These are phyloP conservation scores for Flaveria floridana DNA, from an alignment of 140 eudicot species.

Conservation along the genomic window DNA sequence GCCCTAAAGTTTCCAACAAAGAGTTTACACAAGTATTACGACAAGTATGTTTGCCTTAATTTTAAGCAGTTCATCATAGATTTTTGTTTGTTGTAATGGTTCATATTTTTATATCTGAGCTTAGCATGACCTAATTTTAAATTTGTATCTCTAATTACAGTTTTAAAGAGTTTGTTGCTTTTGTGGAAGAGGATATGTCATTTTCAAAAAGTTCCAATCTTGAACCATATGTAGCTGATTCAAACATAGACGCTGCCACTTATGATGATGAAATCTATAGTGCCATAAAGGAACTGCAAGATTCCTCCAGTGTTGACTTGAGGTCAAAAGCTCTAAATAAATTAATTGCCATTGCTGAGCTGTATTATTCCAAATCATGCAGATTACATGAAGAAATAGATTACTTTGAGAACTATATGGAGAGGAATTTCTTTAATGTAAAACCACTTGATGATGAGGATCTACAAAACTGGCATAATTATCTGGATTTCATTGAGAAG, in stretches of 20 bases:
- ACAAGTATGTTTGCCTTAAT: slow-evolving; percentile 53
- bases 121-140: background rate
- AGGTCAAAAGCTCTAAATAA: slow-evolving; percentile 59
- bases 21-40: slow-evolving; percentile 69
- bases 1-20: slow-evolving; percentile 73
- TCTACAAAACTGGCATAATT: slow-evolving; percentile 74
- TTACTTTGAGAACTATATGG: slow-evolving; percentile 56
- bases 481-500: slow-evolving; percentile 76
- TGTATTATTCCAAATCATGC: slow-evolving; percentile 54
- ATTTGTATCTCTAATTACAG: slow-evolving; percentile 40
- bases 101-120: background rate
- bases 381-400: slow-evolving; percentile 61
- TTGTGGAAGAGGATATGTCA: slow-evolving; percentile 66
- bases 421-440: slow-evolving; percentile 55
- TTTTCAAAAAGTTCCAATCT: slow-evolving; percentile 35
- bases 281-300: slow-evolving; percentile 58
- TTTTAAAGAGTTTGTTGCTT: slow-evolving; percentile 68
- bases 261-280: slow-evolving; percentile 47
- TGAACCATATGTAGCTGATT: slow-evolving; percentile 41
- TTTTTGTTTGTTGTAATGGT: slow-evolving; percentile 22
- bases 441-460: slow-evolving; percentile 74
- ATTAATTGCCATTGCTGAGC: slow-evolving; percentile 52
- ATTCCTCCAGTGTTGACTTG: slow-evolving; percentile 46
- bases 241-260: slow-evolving; percentile 29
- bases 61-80: background rate